Conservation (phyloP, 2,329 filamentous ascomycete genomes). For the Colletotrichum eremochloae region DNA sequence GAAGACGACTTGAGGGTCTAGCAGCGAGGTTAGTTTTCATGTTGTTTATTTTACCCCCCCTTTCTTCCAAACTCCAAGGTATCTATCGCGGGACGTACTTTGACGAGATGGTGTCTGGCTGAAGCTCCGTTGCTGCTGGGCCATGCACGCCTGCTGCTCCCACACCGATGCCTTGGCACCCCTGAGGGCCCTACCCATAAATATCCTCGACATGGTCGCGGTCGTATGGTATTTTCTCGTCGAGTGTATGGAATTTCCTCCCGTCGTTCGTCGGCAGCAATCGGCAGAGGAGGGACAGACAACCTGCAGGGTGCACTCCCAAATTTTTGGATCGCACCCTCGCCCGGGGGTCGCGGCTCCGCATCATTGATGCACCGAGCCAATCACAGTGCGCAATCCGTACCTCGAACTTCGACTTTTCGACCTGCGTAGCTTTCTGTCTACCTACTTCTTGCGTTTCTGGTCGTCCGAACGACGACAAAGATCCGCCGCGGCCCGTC, state of each 20-base stretch:
- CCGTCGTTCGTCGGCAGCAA: constrained; percentile 21
- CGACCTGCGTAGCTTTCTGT: constrained; percentile 2
- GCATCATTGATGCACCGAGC: constrained; percentile 47
- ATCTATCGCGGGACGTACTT: constrained; percentile 27
- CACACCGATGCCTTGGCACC: constrained; percentile 34
- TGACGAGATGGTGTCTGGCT: constrained; percentile 35
- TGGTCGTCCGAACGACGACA: constrained; percentile 14
- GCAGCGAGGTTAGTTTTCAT: background rate
- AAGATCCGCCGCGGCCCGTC: background rate
- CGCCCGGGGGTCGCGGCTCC: constrained; percentile 26
- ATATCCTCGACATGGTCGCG: constrained; percentile 35
- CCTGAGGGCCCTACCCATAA: constrained; percentile 41
- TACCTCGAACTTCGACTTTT: constrained; percentile 42
- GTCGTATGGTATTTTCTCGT: background rate
- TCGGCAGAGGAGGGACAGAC: constrained; percentile 5
- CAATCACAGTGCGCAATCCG: constrained; percentile 52
- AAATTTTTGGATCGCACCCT: constrained; percentile 35
- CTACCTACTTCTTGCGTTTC: background rate
- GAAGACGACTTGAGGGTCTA: constrained; percentile 58
- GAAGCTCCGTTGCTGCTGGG: constrained; percentile 41
- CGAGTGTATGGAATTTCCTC: constrained; percentile 9
- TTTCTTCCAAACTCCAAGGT: background rate
- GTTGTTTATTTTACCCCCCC: background rate
- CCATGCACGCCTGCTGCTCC: constrained; percentile 38
- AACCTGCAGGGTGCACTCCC: constrained; percentile 26